Percentiles rank a stretch among this genome's conserved stretches.
These are phyloP conservation scores for Curvularia lunata DNA, from an alignment of 2,329 filamentous ascomycete genomes.

Conservation along the genomic window DNA sequence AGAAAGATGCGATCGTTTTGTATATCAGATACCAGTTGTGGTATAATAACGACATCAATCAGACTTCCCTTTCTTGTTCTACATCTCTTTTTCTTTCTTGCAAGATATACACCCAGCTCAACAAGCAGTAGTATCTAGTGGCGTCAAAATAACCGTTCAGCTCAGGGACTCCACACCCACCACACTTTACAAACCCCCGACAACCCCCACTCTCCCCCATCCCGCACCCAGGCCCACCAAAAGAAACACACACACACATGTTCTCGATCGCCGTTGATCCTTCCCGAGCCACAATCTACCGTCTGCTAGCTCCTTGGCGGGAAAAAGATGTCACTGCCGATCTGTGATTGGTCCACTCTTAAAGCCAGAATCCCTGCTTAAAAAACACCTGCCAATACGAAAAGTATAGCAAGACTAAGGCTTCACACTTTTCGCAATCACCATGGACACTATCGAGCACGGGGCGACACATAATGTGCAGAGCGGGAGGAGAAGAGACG, in stretches of 20 bases:
- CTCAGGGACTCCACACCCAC: too few species aligned
- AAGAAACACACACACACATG: not conserved
- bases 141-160: too few species aligned
- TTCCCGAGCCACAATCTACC: not conserved
- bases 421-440: not conserved
- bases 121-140: too few species aligned
- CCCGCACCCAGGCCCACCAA: not conserved
- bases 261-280: not conserved
- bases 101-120: too few species aligned
- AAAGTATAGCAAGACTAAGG: not conserved
- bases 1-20: too few species aligned
- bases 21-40: too few species aligned
- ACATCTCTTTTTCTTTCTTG: too few species aligned
- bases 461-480: constrained; percentile 14
- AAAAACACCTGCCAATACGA: not conserved
- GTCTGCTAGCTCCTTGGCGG: constrained; percentile 4
- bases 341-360: not conserved
- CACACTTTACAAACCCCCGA: too few species aligned
- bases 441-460: constrained; percentile 29
- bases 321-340: not conserved
- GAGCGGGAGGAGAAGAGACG: constrained; percentile 2
- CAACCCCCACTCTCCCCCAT: not conserved
- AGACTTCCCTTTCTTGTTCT: too few species aligned
- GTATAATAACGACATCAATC: too few species aligned
- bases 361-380: not conserved